Conservation (phyloP, 768 basidiomycete genomes). For the Suillus subaureus region DNA sequence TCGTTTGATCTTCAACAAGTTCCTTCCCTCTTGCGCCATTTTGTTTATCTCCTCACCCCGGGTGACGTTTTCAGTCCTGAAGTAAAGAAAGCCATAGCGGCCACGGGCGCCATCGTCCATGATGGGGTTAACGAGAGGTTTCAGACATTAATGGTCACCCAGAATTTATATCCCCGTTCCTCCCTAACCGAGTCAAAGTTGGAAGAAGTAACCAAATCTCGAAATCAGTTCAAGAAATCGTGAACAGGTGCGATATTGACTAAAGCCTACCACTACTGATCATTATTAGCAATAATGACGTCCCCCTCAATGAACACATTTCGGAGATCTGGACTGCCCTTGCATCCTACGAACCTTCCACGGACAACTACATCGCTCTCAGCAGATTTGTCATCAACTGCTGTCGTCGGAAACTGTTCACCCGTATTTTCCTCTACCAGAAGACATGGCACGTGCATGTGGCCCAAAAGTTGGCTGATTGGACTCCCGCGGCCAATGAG, state of each 20-base stretch:
- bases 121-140: not conserved
- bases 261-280: not conserved
- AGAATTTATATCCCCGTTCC: not conserved
- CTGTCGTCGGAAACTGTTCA: not conserved
- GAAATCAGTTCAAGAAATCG: not conserved
- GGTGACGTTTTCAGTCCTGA: not conserved
- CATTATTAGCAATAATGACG: not conserved
- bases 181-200: not conserved
- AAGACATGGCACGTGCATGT: not conserved
- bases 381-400: not conserved
- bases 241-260: not conserved
- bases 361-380: not conserved
- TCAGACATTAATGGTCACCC: not conserved
- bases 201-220: not conserved
- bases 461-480: not conserved
- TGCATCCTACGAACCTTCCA: not conserved
- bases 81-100: not conserved
- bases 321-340: not conserved
- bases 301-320: not conserved
- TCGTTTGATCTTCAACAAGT: not conserved
- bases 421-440: not conserved
- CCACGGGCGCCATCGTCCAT: not conserved
- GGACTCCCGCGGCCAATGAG: not conserved
- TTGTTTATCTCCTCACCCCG: not conserved
- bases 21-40: not conserved